Conservation (phyloP, 2,329 filamentous ascomycete genomes). For the Alternaria sp. region DNA sequence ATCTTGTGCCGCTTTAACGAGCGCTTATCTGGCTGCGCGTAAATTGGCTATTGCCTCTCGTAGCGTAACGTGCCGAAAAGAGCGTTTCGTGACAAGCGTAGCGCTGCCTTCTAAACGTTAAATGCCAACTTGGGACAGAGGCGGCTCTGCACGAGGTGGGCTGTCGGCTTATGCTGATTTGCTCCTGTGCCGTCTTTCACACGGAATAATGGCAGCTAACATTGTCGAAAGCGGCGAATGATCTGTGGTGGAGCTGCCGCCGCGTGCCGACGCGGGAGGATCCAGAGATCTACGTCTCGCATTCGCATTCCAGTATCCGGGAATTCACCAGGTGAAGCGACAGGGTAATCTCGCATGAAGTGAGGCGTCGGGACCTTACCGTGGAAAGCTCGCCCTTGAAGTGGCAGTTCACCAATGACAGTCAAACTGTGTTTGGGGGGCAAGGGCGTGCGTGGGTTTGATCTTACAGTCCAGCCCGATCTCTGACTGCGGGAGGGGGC, state of each 20-base stretch:
- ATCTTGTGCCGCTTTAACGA: conserved; percentile 5
- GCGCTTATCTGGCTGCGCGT: neutral
- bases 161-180: neutral
- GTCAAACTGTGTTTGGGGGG: neutral
- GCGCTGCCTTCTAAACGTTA: neutral
- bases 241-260: conserved; percentile 5
- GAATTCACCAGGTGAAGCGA: neutral
- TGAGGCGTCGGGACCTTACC: neutral
- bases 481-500: neutral
- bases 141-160: neutral
- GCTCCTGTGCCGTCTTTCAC: neutral
- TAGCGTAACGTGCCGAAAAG: conserved; percentile 7
- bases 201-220: neutral
- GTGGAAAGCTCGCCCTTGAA: neutral
- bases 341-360: neutral
- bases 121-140: neutral
- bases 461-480: neutral
- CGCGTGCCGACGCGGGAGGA: conserved; percentile 8
- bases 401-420: neutral
- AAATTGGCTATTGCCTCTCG: neutral
- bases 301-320: neutral
- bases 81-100: conserved; percentile 6
- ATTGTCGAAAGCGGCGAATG: neutral
- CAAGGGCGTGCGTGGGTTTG: neutral
- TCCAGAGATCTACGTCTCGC: conserved; percentile 8